Base-by-base conservation (phyloP, 345 rosid species). In the Brassica incana region DNA sequence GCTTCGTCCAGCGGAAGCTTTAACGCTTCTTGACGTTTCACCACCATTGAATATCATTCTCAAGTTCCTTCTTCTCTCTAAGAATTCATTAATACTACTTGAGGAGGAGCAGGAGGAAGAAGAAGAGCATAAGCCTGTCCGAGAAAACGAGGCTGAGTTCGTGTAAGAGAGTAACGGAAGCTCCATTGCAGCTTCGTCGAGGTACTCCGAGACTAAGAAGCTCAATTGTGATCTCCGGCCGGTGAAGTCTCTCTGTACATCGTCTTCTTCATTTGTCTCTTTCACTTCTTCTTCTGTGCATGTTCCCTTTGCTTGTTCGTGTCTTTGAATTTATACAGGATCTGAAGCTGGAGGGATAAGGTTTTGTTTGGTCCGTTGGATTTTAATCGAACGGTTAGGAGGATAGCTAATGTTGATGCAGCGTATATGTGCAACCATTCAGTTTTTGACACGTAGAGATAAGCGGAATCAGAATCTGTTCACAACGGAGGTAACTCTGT, bases 1-100 rank as follows among this genome's bases (percentile, higher is more conserved):
- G 71, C 84, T 79, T 73, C 86, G 45, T 76, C 87, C 90, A 2
- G 88, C 82, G 8, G 86, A 85, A 1, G 85, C 84, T 82, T 75
- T 88, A n/a, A 86, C 82, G 63, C 75, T 72, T 50, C 83, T 80
- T 5, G 72, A 5, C 3, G 61, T 71, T n/a, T 43, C 78, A 8
- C 71, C 85, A 23, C 83, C 79, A 1, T 80, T 80, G 6, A 72
- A 65, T 33, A 73, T 58, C 67, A 81, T 16, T 38, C 83, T 78
- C 73, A 74, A 78, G 72, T 64, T 77, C 75, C 63, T 38, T 54
- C 56, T 75, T 75, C 81, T 84, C 76, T 33, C 78, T 36, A 75
- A 43, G n/a, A 83, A 81, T 6, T 73, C 83, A 27, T 50, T 69
- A 18, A 27, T 45, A 65, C 71, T 32, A 71, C 29, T 48, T 6